Conservation (phyloP, 1,139 yeast genomes). For the Starmera stellimalicola region DNA sequence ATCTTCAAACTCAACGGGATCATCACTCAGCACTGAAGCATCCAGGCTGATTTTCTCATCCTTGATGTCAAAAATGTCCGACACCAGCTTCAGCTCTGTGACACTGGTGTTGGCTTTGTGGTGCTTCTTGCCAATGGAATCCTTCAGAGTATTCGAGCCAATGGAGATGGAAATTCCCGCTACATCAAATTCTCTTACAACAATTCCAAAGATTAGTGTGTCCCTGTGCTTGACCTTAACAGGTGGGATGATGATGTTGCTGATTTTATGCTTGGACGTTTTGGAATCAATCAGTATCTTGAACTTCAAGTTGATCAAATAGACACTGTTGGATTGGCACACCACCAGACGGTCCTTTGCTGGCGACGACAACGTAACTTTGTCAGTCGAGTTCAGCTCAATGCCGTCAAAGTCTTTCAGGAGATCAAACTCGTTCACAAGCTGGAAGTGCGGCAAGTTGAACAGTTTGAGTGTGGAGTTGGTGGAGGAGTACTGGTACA, state of each 20-base stretch:
- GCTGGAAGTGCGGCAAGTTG: conserved; percentile 23
- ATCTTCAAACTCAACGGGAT: conserved; percentile 15
- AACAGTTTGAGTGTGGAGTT: conserved; percentile 8
- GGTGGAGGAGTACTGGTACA: conserved; percentile 13
- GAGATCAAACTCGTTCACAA: conserved; percentile 16
- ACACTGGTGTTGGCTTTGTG: conserved; percentile 10
- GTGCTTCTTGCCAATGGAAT: conserved; percentile 63
- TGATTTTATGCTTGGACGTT: conserved; percentile 14
- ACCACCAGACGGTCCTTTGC: conserved; percentile 28
- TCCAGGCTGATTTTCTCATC: conserved; percentile 19
- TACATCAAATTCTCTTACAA: conserved; percentile 14
- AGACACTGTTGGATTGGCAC: conserved; percentile 24
- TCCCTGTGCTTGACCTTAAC: conserved; percentile 1
- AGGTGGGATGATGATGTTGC: conserved; percentile 1
- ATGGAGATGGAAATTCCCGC: conserved; percentile 40
- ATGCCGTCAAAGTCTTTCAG: conserved; percentile 15
- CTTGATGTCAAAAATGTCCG: conserved; percentile 15
- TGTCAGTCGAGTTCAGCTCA: conserved; percentile 3
- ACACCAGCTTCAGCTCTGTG: conserved; percentile 16
- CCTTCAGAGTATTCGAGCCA: conserved; percentile 63
- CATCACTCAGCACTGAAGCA: conserved; percentile 16
- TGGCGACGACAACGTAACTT: conserved; percentile 19
- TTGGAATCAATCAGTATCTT: conserved; percentile 28
- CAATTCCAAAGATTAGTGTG: conserved; percentile 8
- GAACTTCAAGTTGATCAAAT: conserved; percentile 33